Evolutionary conservation across 2,329 filamentous ascomycete genomes (phyloP), one percentile per base, ranked within the genome.

Genomic region (Verticillium klebahnii): DNA sequence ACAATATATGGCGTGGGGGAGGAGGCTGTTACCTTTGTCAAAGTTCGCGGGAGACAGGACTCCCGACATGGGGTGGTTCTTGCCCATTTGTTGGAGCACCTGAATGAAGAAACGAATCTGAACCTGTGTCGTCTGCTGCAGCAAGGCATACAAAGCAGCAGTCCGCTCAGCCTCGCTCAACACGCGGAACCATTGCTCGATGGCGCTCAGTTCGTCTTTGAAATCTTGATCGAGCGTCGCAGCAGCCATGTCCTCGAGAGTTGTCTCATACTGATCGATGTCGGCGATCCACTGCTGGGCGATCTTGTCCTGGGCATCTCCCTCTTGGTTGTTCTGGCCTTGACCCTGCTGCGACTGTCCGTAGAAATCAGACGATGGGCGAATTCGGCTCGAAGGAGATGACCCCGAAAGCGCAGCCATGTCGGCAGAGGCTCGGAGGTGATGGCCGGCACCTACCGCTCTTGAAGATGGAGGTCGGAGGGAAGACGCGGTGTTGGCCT

Each of bases 31-130:
- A 95, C 93, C 93, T 82, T 97, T 98, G 74, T 98, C 95, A 75
- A 98, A 97, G 73, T 93, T 96, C 61, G 95, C 90, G 34, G 95
- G 95, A 32, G 95, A 98, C 59, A 99, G 78, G 40, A 99, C 90
- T 60, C 94, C 92, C 39, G 94, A 96, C 91, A 98, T 96, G 32
- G 95, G 95, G 75, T 98, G 93, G 71, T 89, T 96, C 80, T 97
- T 97, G 66, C 93, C 93, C 95, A 98, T 99, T 76, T 99, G 95
- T 80, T 98, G 93, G 69, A 99, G 82, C 56, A 99, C 93, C 78
- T 98, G 94, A 69, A 98, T 98, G 78, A 99, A 99, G 83, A 99
- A 99, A 61, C 95, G 89, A 73, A 98, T 97, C 80, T 99, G 95
- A 64, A 99, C 94, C 78, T 98, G 95, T 5, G 95, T 99, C 6